A percentile compares a stretch with the other conserved stretches of the same genome.
Conservation (phyloP, 257 asterid species). For the Avicennia marina region DNA sequence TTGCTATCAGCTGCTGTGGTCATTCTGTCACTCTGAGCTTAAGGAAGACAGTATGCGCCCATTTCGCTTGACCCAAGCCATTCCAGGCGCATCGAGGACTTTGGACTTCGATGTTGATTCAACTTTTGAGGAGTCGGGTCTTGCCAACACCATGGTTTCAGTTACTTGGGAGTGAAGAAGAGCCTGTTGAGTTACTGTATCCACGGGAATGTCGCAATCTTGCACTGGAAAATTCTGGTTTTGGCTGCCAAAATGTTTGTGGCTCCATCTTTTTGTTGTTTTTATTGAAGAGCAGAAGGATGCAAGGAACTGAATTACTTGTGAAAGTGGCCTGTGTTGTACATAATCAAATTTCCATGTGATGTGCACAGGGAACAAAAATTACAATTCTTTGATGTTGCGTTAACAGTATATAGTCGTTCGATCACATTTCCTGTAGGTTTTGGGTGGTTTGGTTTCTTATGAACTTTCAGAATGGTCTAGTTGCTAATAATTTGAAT, state of each 20-base stretch:
- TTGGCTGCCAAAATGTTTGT: constrained; percentile 5
- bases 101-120: constrained; percentile 41
- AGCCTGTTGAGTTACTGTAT: neutral
- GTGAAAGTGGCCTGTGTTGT: constrained; percentile 12
- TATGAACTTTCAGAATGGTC: neutral
- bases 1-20: constrained; percentile 69
- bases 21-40: constrained; percentile 70
- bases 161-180: constrained; percentile 63
- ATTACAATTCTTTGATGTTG: too few relatives aligned
- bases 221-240: constrained; percentile 21
- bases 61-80: constrained; percentile 69
- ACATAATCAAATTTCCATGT: constrained; percentile 21
- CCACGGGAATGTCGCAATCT: neutral
- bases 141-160: constrained; percentile 83
- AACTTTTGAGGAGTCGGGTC: constrained; percentile 69
- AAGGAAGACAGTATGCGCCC: constrained; percentile 60
- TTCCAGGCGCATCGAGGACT: constrained; percentile 59
- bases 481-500: too few relatives aligned
- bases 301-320: constrained; percentile 5
- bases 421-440: neutral
- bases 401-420: neutral
- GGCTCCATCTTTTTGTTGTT: constrained; percentile 6
- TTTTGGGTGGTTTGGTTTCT: neutral
- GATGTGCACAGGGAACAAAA: constrained; percentile 5
- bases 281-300: constrained; percentile 13